Evolutionary conservation across 2,329 filamentous ascomycete genomes (phyloP).

Genomic region (Xylaria digitata): DNA sequence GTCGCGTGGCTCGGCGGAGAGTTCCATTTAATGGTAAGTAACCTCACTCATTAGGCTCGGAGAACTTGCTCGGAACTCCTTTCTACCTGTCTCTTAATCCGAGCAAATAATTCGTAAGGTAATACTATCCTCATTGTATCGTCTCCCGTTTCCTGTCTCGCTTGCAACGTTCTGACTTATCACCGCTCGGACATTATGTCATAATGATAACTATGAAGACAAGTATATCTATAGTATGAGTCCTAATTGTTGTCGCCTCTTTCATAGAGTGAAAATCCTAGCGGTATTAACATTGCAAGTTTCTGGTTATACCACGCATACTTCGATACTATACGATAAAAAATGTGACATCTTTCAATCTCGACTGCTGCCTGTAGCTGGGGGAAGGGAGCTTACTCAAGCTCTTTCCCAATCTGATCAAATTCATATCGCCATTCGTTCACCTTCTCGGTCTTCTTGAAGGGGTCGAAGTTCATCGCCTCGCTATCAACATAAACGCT

Average conservation of each 20-base stretch:
- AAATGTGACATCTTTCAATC: too few species aligned
- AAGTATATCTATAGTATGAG: too few species aligned
- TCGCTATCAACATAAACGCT: slow-evolving; percentile 51
- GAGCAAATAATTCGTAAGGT: not conserved
- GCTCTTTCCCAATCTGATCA: slow-evolving; percentile 47
- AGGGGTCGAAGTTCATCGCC: slow-evolving; percentile 50
- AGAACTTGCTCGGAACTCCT: not conserved
- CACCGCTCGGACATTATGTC: too few species aligned
- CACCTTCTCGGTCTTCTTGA: slow-evolving; percentile 48
- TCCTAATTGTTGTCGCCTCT: not conserved
- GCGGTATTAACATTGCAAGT: too few species aligned
- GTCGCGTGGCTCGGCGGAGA: not conserved
- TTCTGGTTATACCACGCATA: too few species aligned
- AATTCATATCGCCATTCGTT: slow-evolving; percentile 49
- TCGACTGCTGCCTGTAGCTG: too few species aligned
- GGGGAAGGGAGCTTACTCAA: slow-evolving; percentile 36
- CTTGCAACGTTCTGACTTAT: too few species aligned
- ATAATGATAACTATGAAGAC: too few species aligned
- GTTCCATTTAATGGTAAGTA: not conserved
- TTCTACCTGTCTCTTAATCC: not conserved
- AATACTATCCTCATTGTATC: too few species aligned
- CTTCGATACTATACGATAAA: too few species aligned
- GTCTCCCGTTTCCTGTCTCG: too few species aligned
- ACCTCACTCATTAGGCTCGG: not conserved
- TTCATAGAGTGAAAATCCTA: not conserved